Evolutionary conservation across 75 land plant species (phyloP).

Genomic region (Cupressus sempervirens): DNA sequence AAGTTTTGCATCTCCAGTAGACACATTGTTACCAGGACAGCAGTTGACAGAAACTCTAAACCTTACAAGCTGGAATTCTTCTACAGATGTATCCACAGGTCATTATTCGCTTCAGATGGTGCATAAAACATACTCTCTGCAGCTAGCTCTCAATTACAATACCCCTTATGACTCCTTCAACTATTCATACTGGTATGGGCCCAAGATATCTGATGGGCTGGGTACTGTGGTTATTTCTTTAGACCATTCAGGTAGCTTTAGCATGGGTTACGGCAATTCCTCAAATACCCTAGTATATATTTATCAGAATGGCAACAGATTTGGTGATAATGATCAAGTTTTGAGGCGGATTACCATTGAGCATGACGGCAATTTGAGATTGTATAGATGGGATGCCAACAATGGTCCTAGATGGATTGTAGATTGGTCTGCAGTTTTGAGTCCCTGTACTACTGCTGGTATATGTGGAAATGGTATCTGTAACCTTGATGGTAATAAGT

Average conservation of each 20-base stretch:
- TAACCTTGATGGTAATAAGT: slow-evolving; percentile 34
- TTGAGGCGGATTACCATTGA: slow-evolving; percentile 37
- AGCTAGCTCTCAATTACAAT: slow-evolving; percentile 43
- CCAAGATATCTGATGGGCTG: slow-evolving; percentile 31
- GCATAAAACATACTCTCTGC: slow-evolving; percentile 30
- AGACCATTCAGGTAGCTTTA: slow-evolving; percentile 36
- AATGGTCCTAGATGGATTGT: slow-evolving; percentile 40
- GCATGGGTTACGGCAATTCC: slow-evolving; percentile 32
- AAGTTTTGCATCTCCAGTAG: slow-evolving; percentile 51
- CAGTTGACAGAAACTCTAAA: slow-evolving; percentile 29
- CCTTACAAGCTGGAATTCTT: slow-evolving; percentile 35
- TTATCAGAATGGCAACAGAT: slow-evolving; percentile 32
- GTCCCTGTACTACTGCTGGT: slow-evolving; percentile 48
- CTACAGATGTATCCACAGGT: slow-evolving; percentile 14
- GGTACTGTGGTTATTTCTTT: slow-evolving; percentile 35
- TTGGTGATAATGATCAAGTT: slow-evolving; percentile 1
- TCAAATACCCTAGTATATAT: slow-evolving; percentile 28
- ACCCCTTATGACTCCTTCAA: slow-evolving; percentile 25
- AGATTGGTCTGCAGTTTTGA: slow-evolving; percentile 54
- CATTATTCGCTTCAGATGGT: slow-evolving; percentile 12
- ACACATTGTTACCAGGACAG: slow-evolving; percentile 55
- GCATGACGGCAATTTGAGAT: slow-evolving; percentile 44
- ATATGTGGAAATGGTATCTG: slow-evolving; percentile 56
- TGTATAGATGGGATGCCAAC: slow-evolving; percentile 47
- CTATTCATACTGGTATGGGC: slow-evolving; percentile 47